These are phyloP conservation scores for Mycena albidolilacea DNA, from an alignment of 768 basidiomycete species.

Conservation along the genomic window DNA sequence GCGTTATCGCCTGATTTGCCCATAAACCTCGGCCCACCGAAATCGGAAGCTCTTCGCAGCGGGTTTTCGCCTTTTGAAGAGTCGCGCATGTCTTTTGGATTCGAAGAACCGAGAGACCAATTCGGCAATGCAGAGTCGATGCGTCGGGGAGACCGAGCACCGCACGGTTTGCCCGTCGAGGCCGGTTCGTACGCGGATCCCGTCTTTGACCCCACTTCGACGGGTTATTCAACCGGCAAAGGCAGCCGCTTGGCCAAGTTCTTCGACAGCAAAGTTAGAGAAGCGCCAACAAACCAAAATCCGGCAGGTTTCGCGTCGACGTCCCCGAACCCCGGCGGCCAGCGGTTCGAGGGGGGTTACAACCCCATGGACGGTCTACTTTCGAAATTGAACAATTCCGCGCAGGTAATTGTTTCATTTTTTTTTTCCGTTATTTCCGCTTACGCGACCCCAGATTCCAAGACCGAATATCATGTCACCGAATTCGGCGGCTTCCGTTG, in stretches of 20 bases:
- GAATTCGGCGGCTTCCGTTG: conserved; percentile 43
- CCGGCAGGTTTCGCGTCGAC: conserved; percentile 58
- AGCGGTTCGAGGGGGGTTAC: conserved; percentile 62
- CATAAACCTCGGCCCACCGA: conserved; percentile 40
- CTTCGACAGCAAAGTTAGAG: conserved; percentile 81
- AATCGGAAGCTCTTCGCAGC: conserved; percentile 48
- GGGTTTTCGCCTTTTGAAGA: conserved; percentile 74
- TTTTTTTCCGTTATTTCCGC: conserved; percentile 6
- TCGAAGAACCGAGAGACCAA: conserved; percentile 45
- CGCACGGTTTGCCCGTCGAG: conserved; percentile 33
- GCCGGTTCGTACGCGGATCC: conserved; percentile 33
- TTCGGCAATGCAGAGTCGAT: conserved; percentile 31
- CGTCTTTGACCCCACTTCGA: conserved; percentile 49
- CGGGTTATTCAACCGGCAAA: conserved; percentile 68
- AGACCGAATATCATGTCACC: conserved; percentile 46
- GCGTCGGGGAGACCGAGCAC: conserved; percentile 41
- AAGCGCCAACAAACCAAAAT: conserved; percentile 51
- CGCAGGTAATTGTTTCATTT: conserved; percentile 67
- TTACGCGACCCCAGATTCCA: conserved; percentile 45
- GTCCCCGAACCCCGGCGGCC: conserved; percentile 60
- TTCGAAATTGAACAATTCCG: conserved; percentile 83
- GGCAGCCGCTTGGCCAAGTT: conserved; percentile 92
- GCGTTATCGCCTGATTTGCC: conserved; percentile 40
- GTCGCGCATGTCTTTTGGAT: conserved; percentile 41
- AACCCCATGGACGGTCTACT: conserved; percentile 78